Conservation (phyloP, 2,329 filamentous ascomycete genomes). For the Aureobasidium subglaciale region DNA sequence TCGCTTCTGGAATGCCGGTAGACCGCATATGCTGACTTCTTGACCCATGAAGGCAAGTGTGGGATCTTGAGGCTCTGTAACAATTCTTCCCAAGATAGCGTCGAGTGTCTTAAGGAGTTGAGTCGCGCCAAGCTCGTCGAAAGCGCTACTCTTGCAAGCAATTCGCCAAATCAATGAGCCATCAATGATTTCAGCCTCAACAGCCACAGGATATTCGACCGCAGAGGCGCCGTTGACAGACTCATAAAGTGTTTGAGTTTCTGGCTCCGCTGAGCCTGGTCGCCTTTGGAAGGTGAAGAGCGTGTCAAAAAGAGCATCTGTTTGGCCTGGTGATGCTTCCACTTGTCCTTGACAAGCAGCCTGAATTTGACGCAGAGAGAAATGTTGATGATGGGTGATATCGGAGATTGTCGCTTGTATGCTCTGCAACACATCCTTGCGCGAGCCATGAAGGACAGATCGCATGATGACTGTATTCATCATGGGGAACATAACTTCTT, state of each 20-base stretch:
- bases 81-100: constrained; percentile 49
- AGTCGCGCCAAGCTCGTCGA: constrained; percentile 41
- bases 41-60: constrained; percentile 48
- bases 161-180: constrained; percentile 60
- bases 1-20: constrained; percentile 39
- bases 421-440: constrained; percentile 59
- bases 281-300: constrained; percentile 60
- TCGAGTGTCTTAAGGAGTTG: constrained; percentile 55
- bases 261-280: constrained; percentile 28
- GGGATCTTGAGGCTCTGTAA: constrained; percentile 42
- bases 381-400: constrained; percentile 66
- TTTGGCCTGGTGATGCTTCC: constrained; percentile 4
- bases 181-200: constrained; percentile 64
- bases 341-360: constrained; percentile 47
- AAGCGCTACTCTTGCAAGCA: constrained; percentile 56
- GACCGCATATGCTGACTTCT: constrained; percentile 57
- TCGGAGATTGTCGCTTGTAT: constrained; percentile 63
- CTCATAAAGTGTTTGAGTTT: constrained; percentile 43
- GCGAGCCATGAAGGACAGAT: constrained; percentile 62
- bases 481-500: constrained; percentile 70
- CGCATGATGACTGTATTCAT: constrained; percentile 86
- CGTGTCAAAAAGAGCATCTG: constrained; percentile 48
- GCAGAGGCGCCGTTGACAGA: constrained; percentile 59
- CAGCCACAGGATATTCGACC: constrained; percentile 74
- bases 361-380: constrained; percentile 63